A percentile compares a stretch with the other conserved stretches of the same genome.
phyloP scores from a whole-genome alignment of 1,139 yeast species.

The Protomyces gravidus region DNA sequence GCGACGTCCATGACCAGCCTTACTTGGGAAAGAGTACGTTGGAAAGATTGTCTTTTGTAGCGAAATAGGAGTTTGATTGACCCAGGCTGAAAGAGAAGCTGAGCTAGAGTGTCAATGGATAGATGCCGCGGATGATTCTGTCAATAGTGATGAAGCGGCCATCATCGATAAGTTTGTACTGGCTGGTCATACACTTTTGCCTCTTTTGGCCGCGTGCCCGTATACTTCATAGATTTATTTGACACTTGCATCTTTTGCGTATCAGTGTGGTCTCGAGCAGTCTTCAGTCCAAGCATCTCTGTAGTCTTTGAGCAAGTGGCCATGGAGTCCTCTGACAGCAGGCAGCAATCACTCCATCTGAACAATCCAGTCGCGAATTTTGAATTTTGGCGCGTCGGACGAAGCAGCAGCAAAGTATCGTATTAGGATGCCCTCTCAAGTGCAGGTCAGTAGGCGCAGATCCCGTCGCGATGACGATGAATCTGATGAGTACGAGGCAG shows the following conservation, averaged over 20 bases:
- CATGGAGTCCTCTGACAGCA: too few relatives aligned
- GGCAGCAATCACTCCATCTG: too few relatives aligned
- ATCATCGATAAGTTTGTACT: neutral
- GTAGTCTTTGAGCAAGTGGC: too few relatives aligned
- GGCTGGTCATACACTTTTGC: neutral
- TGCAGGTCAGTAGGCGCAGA: neutral
- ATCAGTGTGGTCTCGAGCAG: too few relatives aligned
- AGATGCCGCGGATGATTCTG: constrained; percentile 11
- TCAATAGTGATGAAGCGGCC: constrained; percentile 17
- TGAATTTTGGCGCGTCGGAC: neutral
- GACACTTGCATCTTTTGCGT: too few relatives aligned
- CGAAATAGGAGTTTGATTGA: constrained; percentile 44
- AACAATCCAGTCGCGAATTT: neutral
- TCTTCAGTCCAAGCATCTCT: too few relatives aligned
- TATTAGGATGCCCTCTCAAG: neutral
- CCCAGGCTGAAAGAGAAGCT: constrained; percentile 22
- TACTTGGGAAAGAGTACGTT: constrained; percentile 73
- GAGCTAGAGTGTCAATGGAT: constrained; percentile 13
- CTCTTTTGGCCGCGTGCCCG: neutral
- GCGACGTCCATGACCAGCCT: constrained; percentile 92
- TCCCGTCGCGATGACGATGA: neutral
- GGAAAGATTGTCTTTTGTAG: constrained; percentile 59
- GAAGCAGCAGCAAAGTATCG: neutral
- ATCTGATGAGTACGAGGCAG: neutral
- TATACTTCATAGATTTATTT: too few relatives aligned